Evolutionary conservation across 2,329 filamentous ascomycete genomes (phyloP), one percentile per base, ranked within the genome.

Genomic region (Tolypocladium cylindrosporum): DNA sequence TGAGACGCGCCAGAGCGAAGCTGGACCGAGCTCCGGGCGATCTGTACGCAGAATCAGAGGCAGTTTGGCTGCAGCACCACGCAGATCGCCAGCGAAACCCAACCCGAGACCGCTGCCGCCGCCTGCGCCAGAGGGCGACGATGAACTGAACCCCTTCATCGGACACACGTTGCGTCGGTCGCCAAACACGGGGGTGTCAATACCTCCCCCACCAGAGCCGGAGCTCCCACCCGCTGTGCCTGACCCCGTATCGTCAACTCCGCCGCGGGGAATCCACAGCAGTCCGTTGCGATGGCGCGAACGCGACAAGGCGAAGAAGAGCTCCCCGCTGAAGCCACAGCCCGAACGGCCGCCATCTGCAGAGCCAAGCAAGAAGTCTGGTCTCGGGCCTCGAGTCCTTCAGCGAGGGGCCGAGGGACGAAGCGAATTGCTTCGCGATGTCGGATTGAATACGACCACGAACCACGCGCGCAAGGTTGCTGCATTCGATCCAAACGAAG

Each of bases 151-250:
- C 45, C 69, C 70, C 1, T 72, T 72, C 43, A 61, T 66, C 0
- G 66, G 68, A 2, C 67, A 63, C 53, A 64, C 62, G 4, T 58
- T 67, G 8, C 66, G 68, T 36, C 63, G 68, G 42, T 67, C 65
- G 1, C 68, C 68, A 0, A 37, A 72, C 66, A 36, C 75, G 64
- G 36, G 73, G 64, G n/a, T 70, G 60, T 21, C 62, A 51, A 52
- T 61, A 39, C 60, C 62, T n/a, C 53, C 58, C 37, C 64, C 59
- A n/a, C 77, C 77, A 19, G 84, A 89, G 63, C 85, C 85, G 1
- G 84, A 87, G 54, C 75, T 89, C 6, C 87, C 86, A 3, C 82
- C 82, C 0, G 82, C 82, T 0, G 69, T 78, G 14, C 71, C 73
- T 2, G 83, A 86, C 59, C 76, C 79, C 0, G 73, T 81, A 1